phyloP scores from a whole-genome alignment of 345 rosid species.

The Rhizophora mangle region DNA sequence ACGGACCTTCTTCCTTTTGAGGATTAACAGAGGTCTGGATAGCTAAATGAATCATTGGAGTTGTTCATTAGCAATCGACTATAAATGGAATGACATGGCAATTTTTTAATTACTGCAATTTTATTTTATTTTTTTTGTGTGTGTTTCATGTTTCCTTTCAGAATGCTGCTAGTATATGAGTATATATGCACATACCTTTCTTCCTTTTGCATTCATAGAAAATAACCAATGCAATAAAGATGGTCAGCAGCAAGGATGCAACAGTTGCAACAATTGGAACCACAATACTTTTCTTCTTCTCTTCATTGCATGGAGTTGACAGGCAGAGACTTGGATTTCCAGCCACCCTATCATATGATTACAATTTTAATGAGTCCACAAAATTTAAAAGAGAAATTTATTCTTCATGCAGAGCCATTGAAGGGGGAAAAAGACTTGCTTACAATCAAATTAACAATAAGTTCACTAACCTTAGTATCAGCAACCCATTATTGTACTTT shows the following conservation, averaged over 20 bases:
- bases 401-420: neutral
- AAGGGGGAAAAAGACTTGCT: neutral
- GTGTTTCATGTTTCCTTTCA: too few relatives aligned
- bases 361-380: neutral
- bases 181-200: slow-evolving; percentile 10
- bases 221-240: slow-evolving; percentile 24
- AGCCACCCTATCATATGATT: slow-evolving; percentile 27
- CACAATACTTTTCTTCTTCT: slow-evolving; percentile 31
- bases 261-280: slow-evolving; percentile 34
- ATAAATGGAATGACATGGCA: too few relatives aligned
- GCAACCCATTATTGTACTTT: slow-evolving; percentile 8
- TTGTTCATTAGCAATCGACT: neutral
- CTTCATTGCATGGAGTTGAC: slow-evolving; percentile 30
- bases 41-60: slow-evolving; percentile 1
- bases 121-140: too few relatives aligned
- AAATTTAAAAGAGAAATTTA: too few relatives aligned
- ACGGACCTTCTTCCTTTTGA: slow-evolving; percentile 10
- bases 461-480: slow-evolving; percentile 19
- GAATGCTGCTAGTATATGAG: too few relatives aligned
- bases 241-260: slow-evolving; percentile 21
- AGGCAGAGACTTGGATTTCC: slow-evolving; percentile 45
- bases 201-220: slow-evolving; percentile 27
- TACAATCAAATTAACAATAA: neutral
- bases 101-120: too few relatives aligned
- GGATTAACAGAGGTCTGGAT: neutral